phyloP scores from a whole-genome alignment of 108 stramenopile species.

The Nitzschia inconspicua region DNA sequence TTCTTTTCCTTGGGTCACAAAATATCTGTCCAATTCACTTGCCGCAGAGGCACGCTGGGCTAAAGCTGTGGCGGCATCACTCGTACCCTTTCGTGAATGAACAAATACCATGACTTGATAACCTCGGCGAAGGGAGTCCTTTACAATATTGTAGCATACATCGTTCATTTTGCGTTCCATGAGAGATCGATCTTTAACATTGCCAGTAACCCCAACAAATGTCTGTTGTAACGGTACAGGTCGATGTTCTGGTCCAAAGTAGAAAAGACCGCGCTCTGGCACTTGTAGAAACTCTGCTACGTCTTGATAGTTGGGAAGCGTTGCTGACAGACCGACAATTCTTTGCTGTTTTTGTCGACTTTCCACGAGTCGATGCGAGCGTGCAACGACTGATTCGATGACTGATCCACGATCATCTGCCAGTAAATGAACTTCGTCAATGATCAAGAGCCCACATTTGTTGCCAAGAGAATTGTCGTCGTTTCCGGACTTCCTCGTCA shows the following conservation, averaged over 20 bases:
- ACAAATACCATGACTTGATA: slow-evolving; percentile 99
- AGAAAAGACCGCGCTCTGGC: slow-evolving; percentile 85
- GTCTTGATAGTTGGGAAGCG: slow-evolving; percentile 97
- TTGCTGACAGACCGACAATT: slow-evolving; percentile 97
- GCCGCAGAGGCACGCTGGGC: slow-evolving; percentile 68
- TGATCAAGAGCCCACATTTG: slow-evolving; percentile 93
- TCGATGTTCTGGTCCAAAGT: slow-evolving; percentile 96
- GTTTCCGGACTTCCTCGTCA: slow-evolving; percentile 81
- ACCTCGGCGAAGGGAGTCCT: slow-evolving; percentile 85
- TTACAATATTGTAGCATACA: slow-evolving; percentile 85
- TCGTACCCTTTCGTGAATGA: slow-evolving; percentile 96
- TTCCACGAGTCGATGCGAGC: slow-evolving; percentile 94
- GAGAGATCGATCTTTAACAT: slow-evolving; percentile 61
- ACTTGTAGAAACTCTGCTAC: slow-evolving; percentile 77
- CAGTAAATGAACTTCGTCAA: slow-evolving; percentile 96
- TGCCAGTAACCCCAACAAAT: slow-evolving; percentile 90
- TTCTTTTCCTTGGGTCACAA: slow-evolving; percentile 62
- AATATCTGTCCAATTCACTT: slow-evolving; percentile 59
- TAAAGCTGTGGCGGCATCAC: slow-evolving; percentile 82
- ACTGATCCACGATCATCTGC: slow-evolving; percentile 99
- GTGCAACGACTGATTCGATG: slow-evolving; percentile 96
- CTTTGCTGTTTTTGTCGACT: slow-evolving; percentile 87
- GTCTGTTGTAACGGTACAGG: slow-evolving; percentile 97
- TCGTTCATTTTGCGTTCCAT: slow-evolving; percentile 89
- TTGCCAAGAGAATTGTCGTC: slow-evolving; percentile 86